These are phyloP conservation scores for Tulasnella sp. DNA, from an alignment of 768 basidiomycete genomes.

Conservation along the genomic window DNA sequence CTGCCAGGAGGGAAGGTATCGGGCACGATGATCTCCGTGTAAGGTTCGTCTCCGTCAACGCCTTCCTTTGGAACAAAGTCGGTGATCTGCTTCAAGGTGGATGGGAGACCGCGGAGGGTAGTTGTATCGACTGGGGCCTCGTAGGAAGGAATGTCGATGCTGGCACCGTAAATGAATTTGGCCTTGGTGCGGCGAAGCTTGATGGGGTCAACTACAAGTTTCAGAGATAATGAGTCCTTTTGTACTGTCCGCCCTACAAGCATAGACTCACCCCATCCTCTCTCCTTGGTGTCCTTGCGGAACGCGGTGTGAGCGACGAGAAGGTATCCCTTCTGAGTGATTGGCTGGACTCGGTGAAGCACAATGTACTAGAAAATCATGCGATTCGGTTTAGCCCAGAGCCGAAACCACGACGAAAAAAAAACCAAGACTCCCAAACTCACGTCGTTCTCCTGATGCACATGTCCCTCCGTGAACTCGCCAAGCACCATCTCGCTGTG, in stretches of 20 bases:
- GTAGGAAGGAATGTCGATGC: constrained; percentile 63
- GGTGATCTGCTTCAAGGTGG: constrained; percentile 60
- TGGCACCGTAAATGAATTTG: constrained; percentile 76
- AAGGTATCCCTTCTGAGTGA: constrained; percentile 85
- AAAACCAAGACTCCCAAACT: constrained; percentile 37
- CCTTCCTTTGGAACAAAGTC: constrained; percentile 57
- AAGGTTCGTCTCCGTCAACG: constrained; percentile 62
- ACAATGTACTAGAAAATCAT: constrained; percentile 70
- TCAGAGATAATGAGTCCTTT: background rate
- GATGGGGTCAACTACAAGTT: constrained; percentile 65
- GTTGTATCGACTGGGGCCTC: constrained; percentile 48
- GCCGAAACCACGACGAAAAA: background rate
- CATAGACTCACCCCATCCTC: constrained; percentile 64
- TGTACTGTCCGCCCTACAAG: constrained; percentile 7
- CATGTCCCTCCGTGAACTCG: constrained; percentile 86
- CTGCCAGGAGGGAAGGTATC: constrained; percentile 93
- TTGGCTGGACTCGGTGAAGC: constrained; percentile 86
- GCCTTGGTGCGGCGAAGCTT: constrained; percentile 75
- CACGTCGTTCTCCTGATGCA: constrained; percentile 94
- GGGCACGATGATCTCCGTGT: constrained; percentile 76
- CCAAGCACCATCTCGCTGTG: constrained; percentile 90
- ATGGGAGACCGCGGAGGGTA: constrained; percentile 66
- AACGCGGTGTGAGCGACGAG: constrained; percentile 92
- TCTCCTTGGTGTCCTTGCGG: constrained; percentile 70
- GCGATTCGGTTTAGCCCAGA: background rate